Evolutionary conservation across 805 yeast species (phyloP).

Genomic region (Ogataea paraovalis): DNA sequence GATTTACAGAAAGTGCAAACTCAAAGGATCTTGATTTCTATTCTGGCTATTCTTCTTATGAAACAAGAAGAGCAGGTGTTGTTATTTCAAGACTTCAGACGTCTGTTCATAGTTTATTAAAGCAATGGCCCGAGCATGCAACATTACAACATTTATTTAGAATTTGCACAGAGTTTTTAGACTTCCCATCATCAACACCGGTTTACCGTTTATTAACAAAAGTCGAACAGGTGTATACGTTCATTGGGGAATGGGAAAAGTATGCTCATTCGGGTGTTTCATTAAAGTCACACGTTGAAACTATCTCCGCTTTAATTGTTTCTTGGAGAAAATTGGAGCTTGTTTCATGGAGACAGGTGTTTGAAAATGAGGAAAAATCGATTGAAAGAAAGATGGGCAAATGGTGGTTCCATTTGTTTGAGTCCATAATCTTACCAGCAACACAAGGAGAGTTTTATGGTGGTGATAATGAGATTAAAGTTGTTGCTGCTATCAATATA

Average conservation of each 20-base stretch:
- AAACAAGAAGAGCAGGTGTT: conserved; percentile 55
- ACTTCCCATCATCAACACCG: conserved; percentile 63
- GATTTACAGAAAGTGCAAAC: conserved; percentile 21
- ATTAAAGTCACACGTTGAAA: conserved; percentile 49
- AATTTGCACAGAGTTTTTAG: conserved; percentile 62
- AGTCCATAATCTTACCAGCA: conserved; percentile 59
- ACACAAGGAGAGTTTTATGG: conserved; percentile 39
- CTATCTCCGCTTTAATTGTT: conserved; percentile 66
- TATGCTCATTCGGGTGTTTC: conserved; percentile 80
- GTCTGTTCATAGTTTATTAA: conserved; percentile 43
- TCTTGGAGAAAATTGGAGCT: conserved; percentile 90
- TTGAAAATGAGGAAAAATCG: conserved; percentile 55
- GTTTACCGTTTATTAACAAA: conserved; percentile 74
- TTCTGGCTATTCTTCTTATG: conserved; percentile 53
- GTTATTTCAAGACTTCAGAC: conserved; percentile 43
- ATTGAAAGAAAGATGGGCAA: conserved; percentile 53
- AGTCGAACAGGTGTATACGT: conserved; percentile 80
- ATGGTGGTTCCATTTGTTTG: conserved; percentile 93
- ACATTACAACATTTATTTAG: conserved; percentile 66
- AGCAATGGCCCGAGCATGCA: conserved; percentile 94
- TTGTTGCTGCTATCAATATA: conserved; percentile 60
- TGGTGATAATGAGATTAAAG: conserved; percentile 28
- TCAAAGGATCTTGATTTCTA: conserved; percentile 53
- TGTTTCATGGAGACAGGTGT: conserved; percentile 76
- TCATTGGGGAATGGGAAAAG: conserved; percentile 88